These are phyloP conservation scores for Botryotinia narcissicola DNA, from an alignment of 2,329 filamentous ascomycete species.

Conservation along the genomic window DNA sequence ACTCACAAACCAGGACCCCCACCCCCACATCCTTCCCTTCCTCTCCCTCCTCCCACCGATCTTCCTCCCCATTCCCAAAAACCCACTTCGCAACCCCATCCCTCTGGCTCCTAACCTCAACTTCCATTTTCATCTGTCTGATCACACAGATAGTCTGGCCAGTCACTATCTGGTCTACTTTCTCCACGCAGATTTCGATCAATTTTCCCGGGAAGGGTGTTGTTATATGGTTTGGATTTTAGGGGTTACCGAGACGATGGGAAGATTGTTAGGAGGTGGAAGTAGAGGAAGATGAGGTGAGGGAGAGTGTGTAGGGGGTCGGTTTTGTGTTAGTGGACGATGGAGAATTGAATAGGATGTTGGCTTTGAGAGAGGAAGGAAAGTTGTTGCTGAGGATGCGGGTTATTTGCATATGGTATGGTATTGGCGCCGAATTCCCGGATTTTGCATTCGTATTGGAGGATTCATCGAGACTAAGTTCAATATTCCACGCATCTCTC, in stretches of 20 bases:
- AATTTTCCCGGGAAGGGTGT: conserved; percentile 10
- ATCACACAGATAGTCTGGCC: neutral
- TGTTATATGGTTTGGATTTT: neutral
- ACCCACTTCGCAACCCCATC: neutral
- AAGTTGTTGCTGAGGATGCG: conserved; percentile 43
- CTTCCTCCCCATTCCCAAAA: neutral
- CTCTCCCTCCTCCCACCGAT: neutral
- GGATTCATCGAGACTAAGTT: conserved; percentile 41
- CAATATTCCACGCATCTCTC: conserved; percentile 57
- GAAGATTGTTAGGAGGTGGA: conserved; percentile 41
- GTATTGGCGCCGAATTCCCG: conserved; percentile 29
- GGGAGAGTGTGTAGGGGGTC: conserved; percentile 44
- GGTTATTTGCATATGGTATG: conserved; percentile 53
- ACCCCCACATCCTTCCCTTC: neutral
- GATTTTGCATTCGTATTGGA: conserved; percentile 11
- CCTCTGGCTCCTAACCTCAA: neutral
- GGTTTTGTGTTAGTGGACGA: conserved; percentile 50
- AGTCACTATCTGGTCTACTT: neutral
- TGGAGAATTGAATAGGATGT: conserved; percentile 58
- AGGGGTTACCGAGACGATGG: neutral
- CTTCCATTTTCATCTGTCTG: conserved; percentile 15
- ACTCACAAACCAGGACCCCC: neutral
- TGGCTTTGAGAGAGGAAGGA: conserved; percentile 39
- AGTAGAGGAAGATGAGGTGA: conserved; percentile 42
- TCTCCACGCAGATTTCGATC: neutral